phyloP scores from a whole-genome alignment of 2,329 filamentous ascomycete species.

The Phialophora expanda region DNA sequence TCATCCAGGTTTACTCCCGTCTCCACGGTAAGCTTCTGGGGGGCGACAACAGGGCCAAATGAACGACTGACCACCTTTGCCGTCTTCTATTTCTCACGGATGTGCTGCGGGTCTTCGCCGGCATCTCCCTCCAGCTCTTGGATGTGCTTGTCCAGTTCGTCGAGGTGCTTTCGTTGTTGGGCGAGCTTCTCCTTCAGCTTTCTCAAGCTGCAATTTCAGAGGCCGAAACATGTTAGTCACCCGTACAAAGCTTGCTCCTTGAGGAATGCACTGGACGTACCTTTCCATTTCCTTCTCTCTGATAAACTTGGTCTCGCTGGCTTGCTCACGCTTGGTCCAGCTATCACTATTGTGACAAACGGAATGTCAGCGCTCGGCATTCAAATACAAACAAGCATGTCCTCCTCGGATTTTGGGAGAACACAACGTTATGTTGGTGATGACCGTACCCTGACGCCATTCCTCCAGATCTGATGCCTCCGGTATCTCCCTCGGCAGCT shows the following conservation, averaged over 20 bases:
- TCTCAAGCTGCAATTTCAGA: slow-evolving; percentile 58
- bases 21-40: background rate
- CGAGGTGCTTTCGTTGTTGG: slow-evolving; percentile 80
- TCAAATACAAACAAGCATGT: background rate
- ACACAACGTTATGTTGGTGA: background rate
- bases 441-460: slow-evolving; percentile 46
- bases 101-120: slow-evolving; percentile 56
- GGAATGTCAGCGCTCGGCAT: slow-evolving; percentile 8
- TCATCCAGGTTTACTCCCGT: background rate
- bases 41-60: background rate
- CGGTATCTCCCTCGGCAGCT: slow-evolving; percentile 74
- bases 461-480: slow-evolving; percentile 51
- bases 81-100: slow-evolving; percentile 19
- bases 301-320: slow-evolving; percentile 83
- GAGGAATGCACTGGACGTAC: slow-evolving; percentile 48
- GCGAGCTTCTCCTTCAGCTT: slow-evolving; percentile 71
- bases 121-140: slow-evolving; percentile 77
- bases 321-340: slow-evolving; percentile 90
- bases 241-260: background rate
- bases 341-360: slow-evolving; percentile 53
- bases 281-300: slow-evolving; percentile 88
- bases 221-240: background rate
- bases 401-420: background rate
- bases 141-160: slow-evolving; percentile 87
- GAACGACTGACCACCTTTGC: background rate